Evolutionary conservation across 352 stramenopile species (phyloP).

Genomic region (Aphanomyces stellatus): DNA sequence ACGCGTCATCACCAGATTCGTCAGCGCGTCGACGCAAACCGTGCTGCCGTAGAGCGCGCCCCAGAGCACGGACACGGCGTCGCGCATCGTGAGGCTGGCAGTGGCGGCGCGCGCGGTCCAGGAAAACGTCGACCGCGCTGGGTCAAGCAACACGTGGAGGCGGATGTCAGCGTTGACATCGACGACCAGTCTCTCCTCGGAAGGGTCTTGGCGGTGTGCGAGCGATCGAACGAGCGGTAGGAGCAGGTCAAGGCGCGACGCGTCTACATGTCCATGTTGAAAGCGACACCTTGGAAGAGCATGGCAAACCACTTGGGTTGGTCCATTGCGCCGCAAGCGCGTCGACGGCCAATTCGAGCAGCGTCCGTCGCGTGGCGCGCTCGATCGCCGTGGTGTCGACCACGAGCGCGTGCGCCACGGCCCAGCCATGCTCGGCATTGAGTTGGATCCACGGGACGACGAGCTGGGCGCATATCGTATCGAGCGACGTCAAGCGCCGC

Average conservation of each 20-base stretch:
- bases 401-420: neutral
- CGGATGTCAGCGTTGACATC: slow-evolving; percentile 31
- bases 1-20: too few species aligned
- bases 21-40: neutral
- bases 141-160: slow-evolving; percentile 22
- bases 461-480: neutral
- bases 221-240: slow-evolving; percentile 82
- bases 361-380: neutral
- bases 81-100: neutral
- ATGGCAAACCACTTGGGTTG: too few species aligned
- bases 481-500: neutral
- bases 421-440: neutral
- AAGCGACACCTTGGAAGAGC: too few species aligned
- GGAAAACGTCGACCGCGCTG: neutral
- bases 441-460: neutral
- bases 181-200: too few species aligned
- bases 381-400: too few species aligned
- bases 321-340: too few species aligned
- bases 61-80: neutral
- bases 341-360: neutral
- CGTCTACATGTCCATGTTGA: too few species aligned
- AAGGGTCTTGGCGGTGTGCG: slow-evolving; percentile 69
- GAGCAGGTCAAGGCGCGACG: slow-evolving; percentile 70
- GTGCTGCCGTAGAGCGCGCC: neutral
- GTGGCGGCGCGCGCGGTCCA: neutral